A percentile compares a stretch with the other conserved stretches of the same genome.
Conservation (phyloP, 2,329 filamentous ascomycete species). For the Chaetothyriales sp. region DNA sequence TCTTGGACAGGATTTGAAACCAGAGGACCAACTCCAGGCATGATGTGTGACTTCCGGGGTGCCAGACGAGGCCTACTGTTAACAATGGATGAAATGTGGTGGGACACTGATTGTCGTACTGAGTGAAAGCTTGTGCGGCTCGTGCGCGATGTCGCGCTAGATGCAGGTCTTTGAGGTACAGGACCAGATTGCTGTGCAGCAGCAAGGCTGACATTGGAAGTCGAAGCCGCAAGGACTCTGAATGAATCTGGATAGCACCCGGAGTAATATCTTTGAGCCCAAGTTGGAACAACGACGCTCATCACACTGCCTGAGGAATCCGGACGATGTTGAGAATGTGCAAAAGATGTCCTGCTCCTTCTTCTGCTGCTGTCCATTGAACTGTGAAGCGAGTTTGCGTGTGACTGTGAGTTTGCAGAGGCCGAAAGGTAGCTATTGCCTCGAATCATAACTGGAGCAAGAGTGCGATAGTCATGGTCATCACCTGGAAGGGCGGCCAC, state of each 20-base stretch:
- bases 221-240: constrained; percentile 11
- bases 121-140: constrained; percentile 6
- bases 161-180: constrained; percentile 3
- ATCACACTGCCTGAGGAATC: constrained; percentile 33
- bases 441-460: constrained; percentile 9
- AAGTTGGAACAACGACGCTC: constrained; percentile 30
- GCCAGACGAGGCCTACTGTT: constrained; percentile 11
- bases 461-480: constrained; percentile 12
- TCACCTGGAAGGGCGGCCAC: constrained; percentile 15
- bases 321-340: constrained; percentile 12
- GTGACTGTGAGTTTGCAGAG: constrained; percentile 9
- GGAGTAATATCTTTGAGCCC: constrained; percentile 51
- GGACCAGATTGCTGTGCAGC: constrained; percentile 5
- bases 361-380: constrained; percentile 17
- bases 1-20: constrained; percentile 15
- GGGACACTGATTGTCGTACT: constrained; percentile 8
- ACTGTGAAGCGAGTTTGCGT: constrained; percentile 15
- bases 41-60: constrained; percentile 15
- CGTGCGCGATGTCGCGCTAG: constrained; percentile 12
- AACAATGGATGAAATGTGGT: constrained; percentile 6
- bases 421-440: constrained; percentile 9
- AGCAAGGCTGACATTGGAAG: constrained; percentile 7
- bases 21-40: constrained; percentile 15
- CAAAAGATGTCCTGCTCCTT: constrained; percentile 25
- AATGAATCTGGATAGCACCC: constrained; percentile 17